Base-by-base conservation (phyloP, 2,329 filamentous ascomycete species). In the Phialophora chinensis region DNA sequence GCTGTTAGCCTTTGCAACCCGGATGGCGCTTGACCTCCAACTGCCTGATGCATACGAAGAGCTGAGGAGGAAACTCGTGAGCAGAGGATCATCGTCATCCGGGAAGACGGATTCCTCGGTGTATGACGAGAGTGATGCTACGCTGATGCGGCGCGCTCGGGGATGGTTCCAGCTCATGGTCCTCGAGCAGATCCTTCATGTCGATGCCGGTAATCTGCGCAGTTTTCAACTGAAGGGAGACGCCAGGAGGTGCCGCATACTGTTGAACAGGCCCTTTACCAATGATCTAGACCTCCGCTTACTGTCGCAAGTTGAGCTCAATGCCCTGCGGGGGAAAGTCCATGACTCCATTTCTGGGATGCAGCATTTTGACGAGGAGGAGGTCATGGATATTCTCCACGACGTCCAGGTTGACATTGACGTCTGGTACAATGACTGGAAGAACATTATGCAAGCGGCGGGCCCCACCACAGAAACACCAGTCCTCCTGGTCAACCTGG, bases 121-220 rank as follows among this genome's bases (percentile, higher is more conserved):
- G 12, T 65, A 50, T 35, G 35, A 57, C 31, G 49, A 65, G 20
- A 38, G 20, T 14, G 57, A 66, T 5, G 65, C 68, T 17, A 69
- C 72, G 11, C 69, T 84, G 62, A 79, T 83, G 75, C 75, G 79
- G 25, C 78, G 78, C 56, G 75, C 80, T 0, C 77, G 84, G 47
- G 79, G 83, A 0, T 86, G 84, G 84, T 82, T 85, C 72, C 82
- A 82, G 2, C 76, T 85, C 3, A 79, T 85, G 65, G 81, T 86
- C 23, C 73, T 86, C 11, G 83, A 85, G 27, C 80, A 85, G 66
- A 85, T 83, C 70, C 77, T 82, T 17, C 77, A 79, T 3, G 76
- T 82, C 10, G 80, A 82, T 66, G 80, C 79, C 33, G 83, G 83
- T 0, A 83, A 82, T 42, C 74, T 78, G 0, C 78, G 79, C 2